Evolutionary conservation across 192 early-diverging fungal genomes (phyloP).

Genomic region (Coemansia sp.): DNA sequence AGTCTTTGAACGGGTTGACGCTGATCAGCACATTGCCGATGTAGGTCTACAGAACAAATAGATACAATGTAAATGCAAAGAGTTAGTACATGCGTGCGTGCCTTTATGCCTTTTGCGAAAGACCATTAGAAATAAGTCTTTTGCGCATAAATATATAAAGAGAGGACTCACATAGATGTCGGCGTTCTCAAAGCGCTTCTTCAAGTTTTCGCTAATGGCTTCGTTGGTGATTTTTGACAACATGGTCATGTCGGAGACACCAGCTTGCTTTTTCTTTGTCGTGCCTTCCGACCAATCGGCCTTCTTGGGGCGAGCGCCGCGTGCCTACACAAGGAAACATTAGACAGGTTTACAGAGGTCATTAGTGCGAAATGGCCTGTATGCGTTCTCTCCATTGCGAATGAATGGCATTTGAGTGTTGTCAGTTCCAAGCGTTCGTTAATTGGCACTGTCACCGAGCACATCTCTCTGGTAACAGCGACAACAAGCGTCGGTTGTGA

Average conservation of each 20-base stretch:
- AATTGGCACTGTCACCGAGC: neutral
- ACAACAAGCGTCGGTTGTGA: neutral
- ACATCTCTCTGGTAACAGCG: neutral
- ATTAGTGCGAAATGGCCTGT: neutral
- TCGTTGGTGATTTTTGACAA: constrained; percentile 95
- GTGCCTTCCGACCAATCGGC: constrained; percentile 75
- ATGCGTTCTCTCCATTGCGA: neutral
- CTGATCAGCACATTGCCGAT: constrained; percentile 88
- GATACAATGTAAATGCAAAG: neutral
- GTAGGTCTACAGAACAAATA: constrained; percentile 66
- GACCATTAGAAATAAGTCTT: neutral
- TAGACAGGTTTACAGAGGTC: neutral
- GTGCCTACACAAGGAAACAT: constrained; percentile 27
- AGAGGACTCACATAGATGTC: constrained; percentile 83
- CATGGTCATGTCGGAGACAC: constrained; percentile 87
- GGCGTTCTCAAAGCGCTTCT: constrained; percentile 81
- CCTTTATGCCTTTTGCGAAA: constrained; percentile 7
- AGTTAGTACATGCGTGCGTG: constrained; percentile 34
- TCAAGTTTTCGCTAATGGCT: constrained; percentile 91
- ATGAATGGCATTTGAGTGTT: neutral
- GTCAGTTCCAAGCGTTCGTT: neutral
- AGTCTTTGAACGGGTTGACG: constrained; percentile 96
- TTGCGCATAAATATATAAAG: constrained; percentile 8
- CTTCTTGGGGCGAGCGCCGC: constrained; percentile 53
- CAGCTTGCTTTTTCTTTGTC: constrained; percentile 75